Evolutionary conservation across 345 rosid genomes (phyloP).

Genomic region (Populus tremula): DNA sequence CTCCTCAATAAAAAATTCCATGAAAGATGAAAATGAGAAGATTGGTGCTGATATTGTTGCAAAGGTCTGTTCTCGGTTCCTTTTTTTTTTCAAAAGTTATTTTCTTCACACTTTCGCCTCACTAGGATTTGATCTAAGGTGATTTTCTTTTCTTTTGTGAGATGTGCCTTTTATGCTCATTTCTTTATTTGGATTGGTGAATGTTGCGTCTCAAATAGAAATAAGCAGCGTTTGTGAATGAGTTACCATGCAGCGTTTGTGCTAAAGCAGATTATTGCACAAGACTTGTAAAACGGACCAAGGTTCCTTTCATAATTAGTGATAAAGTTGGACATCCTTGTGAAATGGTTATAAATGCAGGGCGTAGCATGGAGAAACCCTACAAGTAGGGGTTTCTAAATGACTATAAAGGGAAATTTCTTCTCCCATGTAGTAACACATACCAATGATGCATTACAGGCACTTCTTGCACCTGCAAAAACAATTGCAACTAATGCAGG

Average conservation of each 20-base stretch:
- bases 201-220: not conserved
- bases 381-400: not conserved
- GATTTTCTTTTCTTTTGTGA: not conserved
- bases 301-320: not conserved
- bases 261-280: no score
- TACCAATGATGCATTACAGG: slow-evolving; percentile 33
- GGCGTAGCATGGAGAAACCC: not conserved
- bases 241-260: not conserved
- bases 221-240: not conserved
- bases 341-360: not conserved
- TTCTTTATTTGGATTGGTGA: not conserved
- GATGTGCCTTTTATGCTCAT: not conserved
- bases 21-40: slow-evolving; percentile 64
- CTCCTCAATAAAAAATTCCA: slow-evolving; percentile 42
- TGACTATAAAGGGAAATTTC: not conserved
- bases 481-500: slow-evolving; percentile 79
- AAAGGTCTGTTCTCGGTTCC: slow-evolving; percentile 32
- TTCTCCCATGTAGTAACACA: not conserved
- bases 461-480: slow-evolving; percentile 71
- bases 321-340: not conserved
- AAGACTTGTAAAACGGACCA: not conserved
- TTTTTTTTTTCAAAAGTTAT: not conserved
- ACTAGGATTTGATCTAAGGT: not conserved
- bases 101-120: not conserved
- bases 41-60: slow-evolving; percentile 75